A percentile compares a stretch with the other conserved stretches of the same genome.
Evolutionary conservation across 306 rosid species (phyloP).

Genomic region (Ochetophila trinervis): DNA sequence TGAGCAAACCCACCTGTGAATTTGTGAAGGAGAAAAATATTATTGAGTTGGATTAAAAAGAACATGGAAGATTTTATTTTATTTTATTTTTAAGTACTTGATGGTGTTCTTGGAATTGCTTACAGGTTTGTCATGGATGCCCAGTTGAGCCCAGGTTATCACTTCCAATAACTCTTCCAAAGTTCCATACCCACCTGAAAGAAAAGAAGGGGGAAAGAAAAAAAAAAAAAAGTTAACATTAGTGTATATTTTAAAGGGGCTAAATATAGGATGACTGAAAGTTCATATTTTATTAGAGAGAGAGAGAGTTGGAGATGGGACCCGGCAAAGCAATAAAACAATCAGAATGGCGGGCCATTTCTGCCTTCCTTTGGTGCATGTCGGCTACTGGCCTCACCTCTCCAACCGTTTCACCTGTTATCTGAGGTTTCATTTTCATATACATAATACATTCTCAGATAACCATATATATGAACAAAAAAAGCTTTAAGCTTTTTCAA

Average conservation of each 20-base stretch:
- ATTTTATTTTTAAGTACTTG: background rate
- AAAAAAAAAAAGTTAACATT: background rate
- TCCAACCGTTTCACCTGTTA: constrained; percentile 60
- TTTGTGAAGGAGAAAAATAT: background rate
- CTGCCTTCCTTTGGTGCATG: constrained; percentile 70
- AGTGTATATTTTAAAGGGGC: background rate
- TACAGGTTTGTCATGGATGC: constrained; percentile 65
- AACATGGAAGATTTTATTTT: background rate
- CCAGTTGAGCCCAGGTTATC: constrained; percentile 62
- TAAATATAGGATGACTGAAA: background rate
- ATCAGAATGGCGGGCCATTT: constrained; percentile 70
- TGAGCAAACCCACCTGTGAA: constrained; percentile 51
- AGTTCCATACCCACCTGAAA: constrained; percentile 59
- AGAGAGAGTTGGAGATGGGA: constrained; percentile 22
- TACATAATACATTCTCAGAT: background rate
- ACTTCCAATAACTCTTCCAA: constrained; percentile 57
- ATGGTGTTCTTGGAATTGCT: constrained; percentile 3
- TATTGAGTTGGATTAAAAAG: background rate
- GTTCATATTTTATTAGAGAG: background rate
- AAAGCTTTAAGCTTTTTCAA: constrained; percentile 1
- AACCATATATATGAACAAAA: background rate
- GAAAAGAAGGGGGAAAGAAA: background rate
- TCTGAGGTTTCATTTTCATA: constrained; percentile 33
- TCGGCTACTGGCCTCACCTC: constrained; percentile 51
- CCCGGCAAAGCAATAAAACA: constrained; percentile 63